Evolutionary conservation across 768 basidiomycete genomes (phyloP).

Genomic region (Chalciporus pseudorubinellus): DNA sequence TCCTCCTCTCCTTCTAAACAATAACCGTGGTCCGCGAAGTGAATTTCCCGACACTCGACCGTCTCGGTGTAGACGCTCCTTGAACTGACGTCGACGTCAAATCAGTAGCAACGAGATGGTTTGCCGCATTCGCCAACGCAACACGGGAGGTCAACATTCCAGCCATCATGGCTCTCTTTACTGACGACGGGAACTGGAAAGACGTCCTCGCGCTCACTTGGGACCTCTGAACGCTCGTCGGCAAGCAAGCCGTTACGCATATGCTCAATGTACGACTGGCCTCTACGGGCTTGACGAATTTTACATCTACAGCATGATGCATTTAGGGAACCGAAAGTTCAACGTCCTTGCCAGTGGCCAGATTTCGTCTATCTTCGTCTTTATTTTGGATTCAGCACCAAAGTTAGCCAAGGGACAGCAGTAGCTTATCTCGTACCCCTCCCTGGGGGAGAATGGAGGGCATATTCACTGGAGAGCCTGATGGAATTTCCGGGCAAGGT

Average conservation of each 20-base stretch:
- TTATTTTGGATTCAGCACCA: constrained; percentile 48
- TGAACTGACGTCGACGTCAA: constrained; percentile 19
- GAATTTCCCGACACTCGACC: constrained; percentile 28
- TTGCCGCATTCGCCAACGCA: constrained; percentile 20
- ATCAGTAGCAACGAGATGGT: constrained; percentile 28
- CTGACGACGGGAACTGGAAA: constrained; percentile 39
- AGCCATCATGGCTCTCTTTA: constrained; percentile 25
- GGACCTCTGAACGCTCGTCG: constrained; percentile 46
- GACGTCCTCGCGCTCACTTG: constrained; percentile 48
- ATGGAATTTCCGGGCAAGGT: constrained; percentile 45
- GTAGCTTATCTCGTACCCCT: constrained; percentile 53
- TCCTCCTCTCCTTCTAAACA: not conserved
- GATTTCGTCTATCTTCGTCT: constrained; percentile 56
- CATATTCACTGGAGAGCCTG: constrained; percentile 49
- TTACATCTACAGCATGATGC: constrained; percentile 23
- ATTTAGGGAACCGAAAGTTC: constrained; percentile 22
- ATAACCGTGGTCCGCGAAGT: constrained; percentile 3
- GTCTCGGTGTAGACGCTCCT: constrained; percentile 23
- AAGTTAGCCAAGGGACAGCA: constrained; percentile 44
- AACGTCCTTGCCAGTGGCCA: constrained; percentile 40
- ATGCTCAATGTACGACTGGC: constrained; percentile 37
- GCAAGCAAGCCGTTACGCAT: constrained; percentile 28
- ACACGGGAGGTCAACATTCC: constrained; percentile 18
- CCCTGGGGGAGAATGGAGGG: constrained; percentile 46
- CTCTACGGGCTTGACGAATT: constrained; percentile 8